Base-by-base conservation (phyloP, 2,329 filamentous ascomycete species). In the Penicillium hesseltinei region DNA sequence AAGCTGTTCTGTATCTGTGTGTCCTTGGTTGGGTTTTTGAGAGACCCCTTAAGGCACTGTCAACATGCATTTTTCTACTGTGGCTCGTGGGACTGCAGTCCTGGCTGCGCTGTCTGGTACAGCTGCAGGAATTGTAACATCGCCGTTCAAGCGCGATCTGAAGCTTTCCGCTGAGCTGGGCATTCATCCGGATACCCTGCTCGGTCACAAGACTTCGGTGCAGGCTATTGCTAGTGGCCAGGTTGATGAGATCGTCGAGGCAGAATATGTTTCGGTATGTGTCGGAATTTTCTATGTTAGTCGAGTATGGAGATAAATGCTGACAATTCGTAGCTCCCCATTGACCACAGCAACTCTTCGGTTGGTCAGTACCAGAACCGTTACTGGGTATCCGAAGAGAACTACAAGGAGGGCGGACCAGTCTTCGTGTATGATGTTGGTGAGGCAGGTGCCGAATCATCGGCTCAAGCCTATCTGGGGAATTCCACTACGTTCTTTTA, bases 341-440 rank as follows among this genome's bases (percentile, higher is more conserved):
- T 74, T 48, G 71, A 74, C 45, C 72, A 74, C 42, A 63, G 61
- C 9, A 60, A 72, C 50, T 36, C 46, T 8, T 67, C 74, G 5
- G 76, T 78, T 51, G 79, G 72, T 19, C 82, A 79, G 0, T 84
- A 84, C 67, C 75, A 76, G 56, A 82, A 84, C 67, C 77, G 81
- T 44, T 85, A 83, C 63, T 83, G 81, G 65, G 80, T 83, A 47
- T 81, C 82, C 56, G 72, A 75, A 5, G 75, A 78, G 0, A 83
- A 83, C 65, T 85, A 84, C 64, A 78, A 81, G 62, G 70, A 80
- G n/a, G 82, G 82, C n/a, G 82, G 82, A 0, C 82, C 80, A 0
- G 75, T 82, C 1, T 80, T 78, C 59, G 65, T 81, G 10, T 80
- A 79, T 57, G 77, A 82, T 63, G 73, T 72, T 8, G 81, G 81